A percentile compares a stretch with the other conserved stretches of the same genome.
phyloP scores from a whole-genome alignment of 148 eudicot genomes.

The Suaeda aralocaspica region DNA sequence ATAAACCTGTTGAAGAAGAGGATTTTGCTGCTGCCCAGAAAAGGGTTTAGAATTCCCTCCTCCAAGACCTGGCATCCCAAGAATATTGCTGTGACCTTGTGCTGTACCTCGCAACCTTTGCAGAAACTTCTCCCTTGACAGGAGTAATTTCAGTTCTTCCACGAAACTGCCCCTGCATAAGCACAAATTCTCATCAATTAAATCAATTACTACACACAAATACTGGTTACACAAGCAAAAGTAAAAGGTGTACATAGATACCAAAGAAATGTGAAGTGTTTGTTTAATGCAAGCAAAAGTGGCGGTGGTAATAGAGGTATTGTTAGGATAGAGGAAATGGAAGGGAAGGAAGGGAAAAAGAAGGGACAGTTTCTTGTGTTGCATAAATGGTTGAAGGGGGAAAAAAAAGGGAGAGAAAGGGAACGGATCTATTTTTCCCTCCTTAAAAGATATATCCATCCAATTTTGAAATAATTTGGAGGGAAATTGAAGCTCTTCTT shows the following conservation, averaged over 20 bases:
- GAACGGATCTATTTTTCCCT: no score
- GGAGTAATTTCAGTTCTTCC: constrained; percentile 97
- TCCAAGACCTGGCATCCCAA: constrained; percentile 64
- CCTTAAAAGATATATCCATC: no score
- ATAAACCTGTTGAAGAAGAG: constrained; percentile 81
- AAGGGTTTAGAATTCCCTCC: constrained; percentile 76
- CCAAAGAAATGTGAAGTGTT: not conserved
- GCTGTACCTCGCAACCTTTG: constrained; percentile 82
- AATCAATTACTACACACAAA: no score
- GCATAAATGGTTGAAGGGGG: no score
- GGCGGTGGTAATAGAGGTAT: no score
- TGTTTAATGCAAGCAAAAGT: not conserved
- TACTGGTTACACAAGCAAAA: not conserved
- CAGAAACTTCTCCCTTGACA: constrained; percentile 87
- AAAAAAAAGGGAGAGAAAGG: no score
- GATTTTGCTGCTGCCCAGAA: constrained; percentile 78
- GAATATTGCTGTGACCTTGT: constrained; percentile 82
- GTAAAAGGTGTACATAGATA: not conserved
- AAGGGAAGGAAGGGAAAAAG: no score
- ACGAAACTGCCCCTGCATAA: constrained; percentile 68
- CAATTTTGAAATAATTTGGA: no score
- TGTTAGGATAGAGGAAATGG: no score
- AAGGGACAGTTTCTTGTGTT: no score
- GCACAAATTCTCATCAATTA: not conserved
- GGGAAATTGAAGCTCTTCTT: no score